These are phyloP conservation scores for Fraxinus anomala DNA, from an alignment of 257 asterid species.

Conservation along the genomic window DNA sequence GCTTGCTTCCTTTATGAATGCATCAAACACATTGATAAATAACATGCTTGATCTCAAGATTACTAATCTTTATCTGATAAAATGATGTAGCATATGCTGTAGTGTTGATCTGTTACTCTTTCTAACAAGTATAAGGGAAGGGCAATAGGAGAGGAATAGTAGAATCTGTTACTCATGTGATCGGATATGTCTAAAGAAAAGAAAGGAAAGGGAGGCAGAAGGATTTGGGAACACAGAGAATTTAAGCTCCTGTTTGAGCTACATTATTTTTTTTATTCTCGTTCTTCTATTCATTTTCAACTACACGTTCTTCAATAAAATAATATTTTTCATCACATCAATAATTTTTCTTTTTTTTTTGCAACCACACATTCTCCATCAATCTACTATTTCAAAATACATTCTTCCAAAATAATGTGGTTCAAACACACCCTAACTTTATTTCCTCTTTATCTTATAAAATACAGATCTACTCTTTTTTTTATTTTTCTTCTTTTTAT, in stretches of 20 bases:
- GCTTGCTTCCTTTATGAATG: neutral
- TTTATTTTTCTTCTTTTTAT: neutral
- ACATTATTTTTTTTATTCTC: too few relatives aligned
- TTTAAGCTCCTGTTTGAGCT: too few relatives aligned
- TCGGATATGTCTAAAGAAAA: neutral
- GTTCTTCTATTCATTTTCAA: too few relatives aligned
- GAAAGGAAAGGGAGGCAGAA: slow-evolving; percentile 9
- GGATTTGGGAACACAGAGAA: neutral
- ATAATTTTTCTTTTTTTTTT: too few relatives aligned
- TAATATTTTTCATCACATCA: too few relatives aligned
- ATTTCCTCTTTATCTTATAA: neutral
- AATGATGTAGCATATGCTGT: slow-evolving; percentile 9
- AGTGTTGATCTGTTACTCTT: slow-evolving; percentile 7
- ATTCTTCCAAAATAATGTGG: too few relatives aligned
- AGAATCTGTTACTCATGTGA: neutral
- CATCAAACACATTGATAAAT: neutral
- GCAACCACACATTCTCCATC: too few relatives aligned
- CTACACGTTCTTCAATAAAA: too few relatives aligned
- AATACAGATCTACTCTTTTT: neutral
- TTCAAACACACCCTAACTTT: too few relatives aligned
- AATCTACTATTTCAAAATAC: too few relatives aligned
- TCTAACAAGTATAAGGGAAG: neutral
- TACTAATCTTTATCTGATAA: neutral
- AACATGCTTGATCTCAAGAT: slow-evolving; percentile 3
- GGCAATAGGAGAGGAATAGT: neutral